Percentiles rank a stretch among this genome's conserved stretches.
Conservation (phyloP, 2,329 filamentous ascomycete species). For the Pseudogymnoascus sp. region DNA sequence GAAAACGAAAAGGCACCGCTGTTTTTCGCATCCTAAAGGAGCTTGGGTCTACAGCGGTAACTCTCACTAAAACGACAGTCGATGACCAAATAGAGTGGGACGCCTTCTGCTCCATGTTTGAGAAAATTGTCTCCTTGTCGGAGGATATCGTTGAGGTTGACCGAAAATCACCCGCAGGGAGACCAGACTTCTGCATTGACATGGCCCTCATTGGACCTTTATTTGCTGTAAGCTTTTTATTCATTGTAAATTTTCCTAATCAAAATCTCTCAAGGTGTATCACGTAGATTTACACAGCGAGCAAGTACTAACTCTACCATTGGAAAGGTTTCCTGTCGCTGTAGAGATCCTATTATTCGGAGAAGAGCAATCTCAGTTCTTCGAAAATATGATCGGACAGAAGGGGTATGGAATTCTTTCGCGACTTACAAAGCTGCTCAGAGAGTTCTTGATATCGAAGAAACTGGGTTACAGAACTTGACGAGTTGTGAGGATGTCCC, state of each 20-base stretch:
- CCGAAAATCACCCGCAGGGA: neutral
- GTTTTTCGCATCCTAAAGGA: neutral
- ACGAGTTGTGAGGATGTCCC: constrained; percentile 14
- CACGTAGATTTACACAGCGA: neutral
- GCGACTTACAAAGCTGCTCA: neutral
- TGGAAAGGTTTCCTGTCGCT: constrained; percentile 55
- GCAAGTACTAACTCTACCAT: constrained; percentile 48
- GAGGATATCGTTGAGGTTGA: constrained; percentile 11
- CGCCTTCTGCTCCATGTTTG: neutral
- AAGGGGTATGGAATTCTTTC: constrained; percentile 53
- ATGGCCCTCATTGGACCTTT: neutral
- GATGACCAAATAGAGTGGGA: neutral
- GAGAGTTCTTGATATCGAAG: neutral
- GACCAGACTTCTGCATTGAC: neutral
- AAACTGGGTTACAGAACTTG: constrained; percentile 11
- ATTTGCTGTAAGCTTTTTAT: neutral
- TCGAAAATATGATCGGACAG: constrained; percentile 48
- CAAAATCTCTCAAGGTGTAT: neutral
- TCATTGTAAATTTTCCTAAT: neutral
- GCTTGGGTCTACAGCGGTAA: neutral
- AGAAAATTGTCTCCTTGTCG: constrained; percentile 6
- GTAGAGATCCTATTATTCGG: constrained; percentile 45
- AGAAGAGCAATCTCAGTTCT: constrained; percentile 53
- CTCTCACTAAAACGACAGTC: constrained; percentile 3
- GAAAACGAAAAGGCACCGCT: neutral